phyloP scores from a whole-genome alignment of 1,284 basidiomycete species.

The Porogramme epimiltina region DNA sequence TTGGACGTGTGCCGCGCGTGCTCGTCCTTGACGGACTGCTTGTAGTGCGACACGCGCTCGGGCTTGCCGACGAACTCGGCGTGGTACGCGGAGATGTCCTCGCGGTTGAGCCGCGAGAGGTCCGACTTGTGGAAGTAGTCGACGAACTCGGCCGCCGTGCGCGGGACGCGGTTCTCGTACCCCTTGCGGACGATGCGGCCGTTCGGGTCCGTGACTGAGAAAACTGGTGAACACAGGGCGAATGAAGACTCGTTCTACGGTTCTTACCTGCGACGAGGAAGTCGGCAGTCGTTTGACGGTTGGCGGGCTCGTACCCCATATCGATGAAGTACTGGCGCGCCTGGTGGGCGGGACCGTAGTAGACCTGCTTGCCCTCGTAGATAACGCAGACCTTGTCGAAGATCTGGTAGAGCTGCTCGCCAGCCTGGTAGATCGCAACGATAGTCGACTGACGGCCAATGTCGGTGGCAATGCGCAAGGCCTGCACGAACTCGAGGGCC shows the following conservation, averaged over 20 bases:
- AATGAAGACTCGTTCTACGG: neutral
- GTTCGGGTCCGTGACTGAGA: slow-evolving; percentile 47
- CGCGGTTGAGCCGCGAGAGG: slow-evolving; percentile 39
- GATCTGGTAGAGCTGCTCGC: slow-evolving; percentile 45
- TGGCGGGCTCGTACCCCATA: slow-evolving; percentile 59
- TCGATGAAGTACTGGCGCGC: slow-evolving; percentile 64
- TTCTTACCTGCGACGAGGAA: slow-evolving; percentile 50
- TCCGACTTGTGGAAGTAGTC: slow-evolving; percentile 47
- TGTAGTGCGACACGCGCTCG: slow-evolving; percentile 40
- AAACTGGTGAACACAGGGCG: neutral
- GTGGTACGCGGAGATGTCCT: slow-evolving; percentile 48
- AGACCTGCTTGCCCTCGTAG: slow-evolving; percentile 65
- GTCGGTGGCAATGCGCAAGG: slow-evolving; percentile 58
- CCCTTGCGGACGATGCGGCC: slow-evolving; percentile 48
- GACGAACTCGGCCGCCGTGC: slow-evolving; percentile 52
- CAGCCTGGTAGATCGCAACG: slow-evolving; percentile 66
- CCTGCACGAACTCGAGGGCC: slow-evolving; percentile 58
- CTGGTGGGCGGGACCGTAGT: slow-evolving; percentile 54
- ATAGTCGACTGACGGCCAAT: slow-evolving; percentile 50
- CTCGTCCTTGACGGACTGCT: slow-evolving; percentile 51
- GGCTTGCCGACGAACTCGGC: slow-evolving; percentile 36
- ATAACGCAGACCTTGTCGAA: slow-evolving; percentile 71
- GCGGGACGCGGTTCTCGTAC: slow-evolving; percentile 46
- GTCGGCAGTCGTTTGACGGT: slow-evolving; percentile 61
- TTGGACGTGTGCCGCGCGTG: slow-evolving; percentile 39